phyloP scores from a whole-genome alignment of 2,329 filamentous ascomycete genomes.

The Westerdykella sp. region DNA sequence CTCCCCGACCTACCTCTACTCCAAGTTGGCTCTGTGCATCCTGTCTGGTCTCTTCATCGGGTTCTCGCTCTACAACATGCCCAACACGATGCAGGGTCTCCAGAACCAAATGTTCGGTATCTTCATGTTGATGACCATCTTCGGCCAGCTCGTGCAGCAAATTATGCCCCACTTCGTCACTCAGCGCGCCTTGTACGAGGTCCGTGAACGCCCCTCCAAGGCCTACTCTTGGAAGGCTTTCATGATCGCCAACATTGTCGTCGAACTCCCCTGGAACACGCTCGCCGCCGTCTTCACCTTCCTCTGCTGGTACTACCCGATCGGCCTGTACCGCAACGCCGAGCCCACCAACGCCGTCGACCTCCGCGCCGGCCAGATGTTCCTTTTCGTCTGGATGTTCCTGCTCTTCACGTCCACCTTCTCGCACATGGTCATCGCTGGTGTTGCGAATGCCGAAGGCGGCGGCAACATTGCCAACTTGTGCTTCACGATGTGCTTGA shows the following conservation, averaged over 20 bases:
- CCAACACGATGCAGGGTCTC: conserved; percentile 67
- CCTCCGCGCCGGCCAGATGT: conserved; percentile 71
- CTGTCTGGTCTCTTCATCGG: conserved; percentile 69
- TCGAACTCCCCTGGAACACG: conserved; percentile 63
- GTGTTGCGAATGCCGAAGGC: conserved; percentile 66
- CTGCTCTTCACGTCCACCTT: conserved; percentile 78
- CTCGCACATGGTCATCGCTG: conserved; percentile 69
- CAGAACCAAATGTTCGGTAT: conserved; percentile 84
- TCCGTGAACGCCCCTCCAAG: conserved; percentile 58
- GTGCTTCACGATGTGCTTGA: conserved; percentile 64
- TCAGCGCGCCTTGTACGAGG: conserved; percentile 61
- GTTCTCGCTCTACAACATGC: conserved; percentile 69
- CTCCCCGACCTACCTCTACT: conserved; percentile 81
- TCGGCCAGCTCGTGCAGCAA: conserved; percentile 71
- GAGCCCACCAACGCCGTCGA: conserved; percentile 53
- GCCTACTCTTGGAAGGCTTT: conserved; percentile 71
- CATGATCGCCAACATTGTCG: conserved; percentile 63
- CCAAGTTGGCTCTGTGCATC: conserved; percentile 64
- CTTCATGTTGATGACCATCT: conserved; percentile 76
- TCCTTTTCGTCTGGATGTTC: conserved; percentile 69
- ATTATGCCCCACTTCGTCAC: conserved; percentile 83
- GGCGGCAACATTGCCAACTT: conserved; percentile 71
- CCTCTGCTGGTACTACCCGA: conserved; percentile 60
- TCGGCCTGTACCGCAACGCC: conserved; percentile 63
- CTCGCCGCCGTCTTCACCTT: conserved; percentile 59